Base-by-base conservation (phyloP, 257 asterid genomes). In the Gentiana macrophylla region DNA sequence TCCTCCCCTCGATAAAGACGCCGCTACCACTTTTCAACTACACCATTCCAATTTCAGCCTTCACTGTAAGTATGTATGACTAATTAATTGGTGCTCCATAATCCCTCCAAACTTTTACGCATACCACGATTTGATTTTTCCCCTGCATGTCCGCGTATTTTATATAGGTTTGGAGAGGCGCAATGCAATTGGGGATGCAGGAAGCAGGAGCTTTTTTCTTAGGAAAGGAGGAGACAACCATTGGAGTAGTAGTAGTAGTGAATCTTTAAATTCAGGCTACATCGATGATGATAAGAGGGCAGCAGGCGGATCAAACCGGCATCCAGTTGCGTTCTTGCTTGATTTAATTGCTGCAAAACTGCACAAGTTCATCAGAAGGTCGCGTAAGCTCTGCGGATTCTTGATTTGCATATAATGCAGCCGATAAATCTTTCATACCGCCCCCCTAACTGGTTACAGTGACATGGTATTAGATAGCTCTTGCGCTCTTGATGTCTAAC, bases 21-120 rank as follows among this genome's bases (percentile, higher is more conserved):
- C 73, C 32, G 72, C 72, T 56, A 74, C 89, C 13, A 54, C 74
- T 3, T 79, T 68, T 56, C 76, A 78, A 35, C 68, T 86, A 15
- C 89, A 84, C 60, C 64, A 76, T 35, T 86, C 95, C 51, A 50
- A 76, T 63, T 86, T 84, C 80, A 84, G 91, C 49, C 94, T 84
- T 62, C 67, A 86, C 54, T 38, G 8, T 38, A 38, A 38, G 44
- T 38, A 38, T 38, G 8, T 3, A 38, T 38, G 44, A 38, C 44
- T 38, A 38, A 4, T 38, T 38, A 38, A 38, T 3, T 38, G 8
- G 44, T 38, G 44, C 8, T 38, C 6, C 8, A 38, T 38, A 38
- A 7, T 38, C 8, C 44, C 4, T 3, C 44, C 4, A 38, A 3
- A 38, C 44, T 7, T 38, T 38, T 3, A 38, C 4, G 8, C 8